Evolutionary conservation across 805 yeast species (phyloP).

Genomic region (Ogataea naganishii): DNA sequence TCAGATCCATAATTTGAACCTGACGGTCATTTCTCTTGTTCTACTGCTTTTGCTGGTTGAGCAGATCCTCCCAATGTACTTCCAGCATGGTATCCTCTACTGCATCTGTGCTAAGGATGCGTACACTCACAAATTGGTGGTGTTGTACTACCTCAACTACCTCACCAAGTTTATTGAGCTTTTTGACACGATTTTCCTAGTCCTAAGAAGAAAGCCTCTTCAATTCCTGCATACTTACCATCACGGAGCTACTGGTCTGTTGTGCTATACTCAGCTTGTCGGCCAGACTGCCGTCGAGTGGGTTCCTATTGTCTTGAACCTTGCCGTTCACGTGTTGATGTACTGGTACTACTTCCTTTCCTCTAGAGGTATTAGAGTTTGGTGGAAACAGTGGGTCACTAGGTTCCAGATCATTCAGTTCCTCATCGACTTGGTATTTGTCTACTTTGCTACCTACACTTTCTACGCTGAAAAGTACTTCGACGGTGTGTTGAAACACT

Average conservation of each 20-base stretch:
- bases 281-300: constrained; percentile 90
- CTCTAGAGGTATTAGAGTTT: constrained; percentile 87
- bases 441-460: constrained; percentile 90
- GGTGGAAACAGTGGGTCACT: constrained; percentile 99
- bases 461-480: constrained; percentile 71
- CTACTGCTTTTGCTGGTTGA: constrained; percentile 68
- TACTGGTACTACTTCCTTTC: constrained; percentile 94
- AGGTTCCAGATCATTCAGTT: constrained; percentile 93
- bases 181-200: constrained; percentile 85
- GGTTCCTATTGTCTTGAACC: constrained; percentile 87
- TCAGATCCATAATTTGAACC: constrained; percentile 75
- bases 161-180: constrained; percentile 85
- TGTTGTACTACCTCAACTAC: constrained; percentile 85
- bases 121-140: constrained; percentile 77
- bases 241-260: constrained; percentile 95
- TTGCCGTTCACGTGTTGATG: constrained; percentile 93
- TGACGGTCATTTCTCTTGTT: constrained; percentile 60
- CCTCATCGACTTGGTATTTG: constrained; percentile 79
- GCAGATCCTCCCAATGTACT: constrained; percentile 76
- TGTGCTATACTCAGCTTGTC: constrained; percentile 87
- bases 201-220: constrained; percentile 83
- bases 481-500: constrained; percentile 55
- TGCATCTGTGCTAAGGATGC: constrained; percentile 74
- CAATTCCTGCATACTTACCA: constrained; percentile 93
- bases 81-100: constrained; percentile 67